phyloP scores from a whole-genome alignment of 2,329 filamentous ascomycete species.

The Pseudocercospora crystallina region DNA sequence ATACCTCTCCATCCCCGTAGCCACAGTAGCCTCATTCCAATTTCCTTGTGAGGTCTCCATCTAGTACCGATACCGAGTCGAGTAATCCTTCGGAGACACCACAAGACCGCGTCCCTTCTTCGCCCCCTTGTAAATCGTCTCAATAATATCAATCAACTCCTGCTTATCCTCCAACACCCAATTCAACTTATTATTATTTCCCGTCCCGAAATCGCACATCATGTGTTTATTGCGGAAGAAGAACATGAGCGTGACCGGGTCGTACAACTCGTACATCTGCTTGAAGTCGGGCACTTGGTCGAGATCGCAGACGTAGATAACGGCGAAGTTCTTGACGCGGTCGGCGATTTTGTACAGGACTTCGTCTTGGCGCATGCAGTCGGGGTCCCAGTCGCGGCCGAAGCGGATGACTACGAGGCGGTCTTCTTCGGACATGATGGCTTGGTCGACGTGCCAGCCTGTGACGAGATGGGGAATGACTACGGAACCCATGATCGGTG shows the following conservation, averaged over 20 bases:
- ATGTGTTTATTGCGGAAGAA: slow-evolving; percentile 99
- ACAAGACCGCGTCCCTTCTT: slow-evolving; percentile 97
- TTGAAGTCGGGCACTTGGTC: slow-evolving; percentile 92
- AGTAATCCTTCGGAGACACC: slow-evolving; percentile 88
- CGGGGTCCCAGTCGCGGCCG: slow-evolving; percentile 79
- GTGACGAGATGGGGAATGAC: slow-evolving; percentile 87
- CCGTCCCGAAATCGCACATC: slow-evolving; percentile 96
- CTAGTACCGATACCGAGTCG: slow-evolving; percentile 68
- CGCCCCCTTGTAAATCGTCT: slow-evolving; percentile 96
- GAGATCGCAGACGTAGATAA: slow-evolving; percentile 91
- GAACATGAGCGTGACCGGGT: slow-evolving; percentile 94
- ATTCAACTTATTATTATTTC: slow-evolving; percentile 98
- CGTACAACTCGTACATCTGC: slow-evolving; percentile 81
- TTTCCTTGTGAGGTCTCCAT: background rate
- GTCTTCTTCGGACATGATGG: slow-evolving; percentile 87
- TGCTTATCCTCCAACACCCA: slow-evolving; percentile 98
- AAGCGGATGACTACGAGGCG: slow-evolving; percentile 92
- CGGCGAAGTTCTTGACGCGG: slow-evolving; percentile 87
- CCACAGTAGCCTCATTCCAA: no score
- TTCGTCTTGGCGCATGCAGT: slow-evolving; percentile 84
- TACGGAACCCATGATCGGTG: slow-evolving; percentile 69
- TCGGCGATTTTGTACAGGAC: slow-evolving; percentile 94
- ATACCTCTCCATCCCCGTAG: no score
- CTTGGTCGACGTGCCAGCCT: slow-evolving; percentile 98
- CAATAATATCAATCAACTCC: slow-evolving; percentile 96